These are phyloP conservation scores for Lathyrus oleraceus DNA, from an alignment of 306 rosid genomes.

Conservation along the genomic window DNA sequence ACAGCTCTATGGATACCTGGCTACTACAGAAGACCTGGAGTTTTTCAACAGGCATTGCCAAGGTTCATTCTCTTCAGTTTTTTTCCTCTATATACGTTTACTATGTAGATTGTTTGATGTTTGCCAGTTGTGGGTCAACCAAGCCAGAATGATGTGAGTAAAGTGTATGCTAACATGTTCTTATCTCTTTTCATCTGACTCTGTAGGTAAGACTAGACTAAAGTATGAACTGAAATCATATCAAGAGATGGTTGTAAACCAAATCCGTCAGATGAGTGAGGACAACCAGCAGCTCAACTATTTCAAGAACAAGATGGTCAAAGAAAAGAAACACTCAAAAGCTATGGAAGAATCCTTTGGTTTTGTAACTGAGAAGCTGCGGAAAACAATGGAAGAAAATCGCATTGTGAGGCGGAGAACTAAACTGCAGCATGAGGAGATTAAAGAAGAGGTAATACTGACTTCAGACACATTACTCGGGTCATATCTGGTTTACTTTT, in stretches of 20 bases:
- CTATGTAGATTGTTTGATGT: constrained; percentile 9
- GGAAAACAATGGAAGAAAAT: constrained; percentile 57
- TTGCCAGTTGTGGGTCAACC: neutral
- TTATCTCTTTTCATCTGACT: constrained; percentile 19
- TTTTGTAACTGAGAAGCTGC: constrained; percentile 49
- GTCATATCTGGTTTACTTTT: constrained; percentile 20
- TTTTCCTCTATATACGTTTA: neutral
- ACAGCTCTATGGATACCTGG: constrained; percentile 78
- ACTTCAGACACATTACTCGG: constrained; percentile 18
- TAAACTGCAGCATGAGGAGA: constrained; percentile 58
- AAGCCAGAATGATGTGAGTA: neutral
- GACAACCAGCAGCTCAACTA: constrained; percentile 64
- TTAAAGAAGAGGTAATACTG: constrained; percentile 72
- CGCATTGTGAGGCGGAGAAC: constrained; percentile 60
- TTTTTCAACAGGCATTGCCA: constrained; percentile 66
- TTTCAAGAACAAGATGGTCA: constrained; percentile 52
- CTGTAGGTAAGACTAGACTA: constrained; percentile 65
- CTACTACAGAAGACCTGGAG: constrained; percentile 70
- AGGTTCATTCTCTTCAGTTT: constrained; percentile 53
- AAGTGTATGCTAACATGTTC: neutral
- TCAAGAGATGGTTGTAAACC: constrained; percentile 74
- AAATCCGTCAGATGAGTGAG: constrained; percentile 78
- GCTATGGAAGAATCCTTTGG: constrained; percentile 56
- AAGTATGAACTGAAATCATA: constrained; percentile 73
- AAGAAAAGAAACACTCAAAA: constrained; percentile 40